A percentile compares a stretch with the other conserved stretches of the same genome.
These are phyloP conservation scores for Albatrellus ellisii DNA, from an alignment of 768 basidiomycete species.

Conservation along the genomic window DNA sequence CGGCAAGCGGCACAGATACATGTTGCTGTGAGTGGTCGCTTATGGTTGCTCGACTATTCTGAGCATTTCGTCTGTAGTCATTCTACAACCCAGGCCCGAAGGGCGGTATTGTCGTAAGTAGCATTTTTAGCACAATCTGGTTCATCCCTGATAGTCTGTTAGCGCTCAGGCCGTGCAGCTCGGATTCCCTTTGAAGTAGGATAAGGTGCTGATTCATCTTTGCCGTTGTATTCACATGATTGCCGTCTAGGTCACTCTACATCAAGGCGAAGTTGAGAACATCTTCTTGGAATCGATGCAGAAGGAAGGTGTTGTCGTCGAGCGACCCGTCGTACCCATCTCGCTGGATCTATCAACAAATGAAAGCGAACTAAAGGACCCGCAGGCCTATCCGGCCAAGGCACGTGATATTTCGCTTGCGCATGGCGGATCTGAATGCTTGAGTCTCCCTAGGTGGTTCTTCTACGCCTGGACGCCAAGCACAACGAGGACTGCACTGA, in stretches of 20 bases:
- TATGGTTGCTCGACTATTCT: neutral
- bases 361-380: conserved; percentile 27
- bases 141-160: neutral
- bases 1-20: conserved; percentile 58
- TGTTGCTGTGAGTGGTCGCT: conserved; percentile 35
- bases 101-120: conserved; percentile 50
- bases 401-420: conserved; percentile 9
- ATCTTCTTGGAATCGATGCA: conserved; percentile 46
- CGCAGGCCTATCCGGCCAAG: conserved; percentile 22
- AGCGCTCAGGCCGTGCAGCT: conserved; percentile 54
- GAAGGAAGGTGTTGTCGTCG: conserved; percentile 31
- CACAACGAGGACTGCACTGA: conserved; percentile 31
- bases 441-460: conserved; percentile 23
- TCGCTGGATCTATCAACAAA: conserved; percentile 35
- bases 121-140: too few species aligned
- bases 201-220: neutral
- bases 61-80: conserved; percentile 27
- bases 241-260: conserved; percentile 34
- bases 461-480: conserved; percentile 27
- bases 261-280: conserved; percentile 51
- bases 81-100: conserved; percentile 57
- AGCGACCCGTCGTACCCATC: conserved; percentile 34
- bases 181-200: conserved; percentile 60
- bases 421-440: neutral
- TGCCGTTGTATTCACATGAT: neutral